Percentiles rank a stretch among this genome's conserved stretches.
These are phyloP conservation scores for Sarocladium oryzae DNA, from an alignment of 2,329 filamentous ascomycete genomes.

Conservation along the genomic window DNA sequence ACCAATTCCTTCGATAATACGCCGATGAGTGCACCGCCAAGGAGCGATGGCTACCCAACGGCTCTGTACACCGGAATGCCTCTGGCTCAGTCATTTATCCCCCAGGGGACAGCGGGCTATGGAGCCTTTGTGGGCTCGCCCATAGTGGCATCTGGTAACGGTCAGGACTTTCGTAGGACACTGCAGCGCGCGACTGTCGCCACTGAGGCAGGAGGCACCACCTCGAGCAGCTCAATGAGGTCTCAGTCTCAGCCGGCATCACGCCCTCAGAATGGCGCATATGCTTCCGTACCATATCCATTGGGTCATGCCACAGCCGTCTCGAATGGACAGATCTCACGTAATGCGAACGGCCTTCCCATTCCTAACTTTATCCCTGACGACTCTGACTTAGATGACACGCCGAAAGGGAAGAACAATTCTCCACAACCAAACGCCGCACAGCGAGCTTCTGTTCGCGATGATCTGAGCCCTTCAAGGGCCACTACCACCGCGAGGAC, in stretches of 20 bases:
- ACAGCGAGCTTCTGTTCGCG: neutral
- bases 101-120: constrained; percentile 36
- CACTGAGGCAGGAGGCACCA: constrained; percentile 39
- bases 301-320: constrained; percentile 27
- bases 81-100: constrained; percentile 39
- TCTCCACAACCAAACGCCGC: neutral
- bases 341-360: constrained; percentile 41
- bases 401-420: constrained; percentile 25
- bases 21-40: constrained; percentile 48
- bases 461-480: constrained; percentile 19
- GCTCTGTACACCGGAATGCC: constrained; percentile 36
- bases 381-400: constrained; percentile 43
- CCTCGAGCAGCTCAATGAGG: constrained; percentile 49
- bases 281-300: constrained; percentile 4
- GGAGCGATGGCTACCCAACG: constrained; percentile 44
- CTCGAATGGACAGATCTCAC: constrained; percentile 24
- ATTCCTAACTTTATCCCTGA: constrained; percentile 53
- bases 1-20: constrained; percentile 59
- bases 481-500: constrained; percentile 1
- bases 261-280: constrained; percentile 30
- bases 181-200: constrained; percentile 47
- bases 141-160: constrained; percentile 34
- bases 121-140: constrained; percentile 52
- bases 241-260: constrained; percentile 63
- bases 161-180: constrained; percentile 49